These are phyloP conservation scores for Claviceps humidiphila DNA, from an alignment of 2,329 filamentous ascomycete species.

Conservation along the genomic window DNA sequence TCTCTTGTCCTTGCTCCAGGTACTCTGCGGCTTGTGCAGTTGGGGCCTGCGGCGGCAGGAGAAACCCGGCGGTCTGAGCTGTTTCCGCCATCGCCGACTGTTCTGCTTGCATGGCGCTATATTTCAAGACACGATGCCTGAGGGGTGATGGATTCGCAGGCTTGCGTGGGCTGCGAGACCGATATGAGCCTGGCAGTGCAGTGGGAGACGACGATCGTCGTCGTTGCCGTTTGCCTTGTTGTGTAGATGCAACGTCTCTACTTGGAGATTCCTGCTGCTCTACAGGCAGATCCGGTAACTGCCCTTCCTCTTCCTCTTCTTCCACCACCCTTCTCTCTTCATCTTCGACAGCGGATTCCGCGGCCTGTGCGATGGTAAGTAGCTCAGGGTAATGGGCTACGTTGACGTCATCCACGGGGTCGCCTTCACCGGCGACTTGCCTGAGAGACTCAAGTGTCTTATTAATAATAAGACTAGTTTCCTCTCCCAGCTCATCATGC, in stretches of 20 bases:
- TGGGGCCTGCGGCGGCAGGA: slow-evolving; percentile 3
- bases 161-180: slow-evolving; percentile 24
- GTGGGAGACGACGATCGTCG: slow-evolving; percentile 10
- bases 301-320: not conserved
- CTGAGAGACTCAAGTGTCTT: slow-evolving; percentile 39
- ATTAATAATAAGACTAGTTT: slow-evolving; percentile 43
- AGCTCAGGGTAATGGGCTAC: slow-evolving; percentile 4
- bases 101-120: slow-evolving; percentile 13
- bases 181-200: slow-evolving; percentile 15
- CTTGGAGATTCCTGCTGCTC: slow-evolving; percentile 9
- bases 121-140: slow-evolving; percentile 20
- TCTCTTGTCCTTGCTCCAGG: slow-evolving; percentile 17
- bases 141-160: slow-evolving; percentile 16
- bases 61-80: not conserved
- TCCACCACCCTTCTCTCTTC: not conserved
- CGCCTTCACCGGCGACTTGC: slow-evolving; percentile 13
- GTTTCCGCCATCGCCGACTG: slow-evolving; percentile 5
- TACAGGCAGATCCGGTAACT: slow-evolving; percentile 3
- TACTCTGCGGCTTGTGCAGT: slow-evolving; percentile 4
- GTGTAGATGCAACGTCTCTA: not conserved
- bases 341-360: not conserved
- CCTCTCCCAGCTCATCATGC: slow-evolving; percentile 37
- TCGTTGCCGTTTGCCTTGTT: not conserved
- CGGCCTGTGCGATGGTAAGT: not conserved
- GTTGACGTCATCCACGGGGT: not conserved